These are phyloP conservation scores for Plasmodium berghei DNA, from an alignment of 169 alveolate species.

Conservation along the genomic window DNA sequence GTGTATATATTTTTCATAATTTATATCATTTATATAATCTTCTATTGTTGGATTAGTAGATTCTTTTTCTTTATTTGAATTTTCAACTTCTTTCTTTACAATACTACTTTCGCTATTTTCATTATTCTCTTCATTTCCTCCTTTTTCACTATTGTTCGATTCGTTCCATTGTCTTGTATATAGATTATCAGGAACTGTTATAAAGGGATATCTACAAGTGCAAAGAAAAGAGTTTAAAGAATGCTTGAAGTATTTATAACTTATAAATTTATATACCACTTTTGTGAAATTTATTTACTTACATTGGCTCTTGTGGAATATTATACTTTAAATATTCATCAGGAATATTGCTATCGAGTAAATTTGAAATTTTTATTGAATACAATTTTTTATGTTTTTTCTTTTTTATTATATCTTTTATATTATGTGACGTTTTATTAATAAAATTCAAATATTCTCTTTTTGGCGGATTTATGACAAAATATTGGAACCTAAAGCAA, in stretches of 20 bases:
- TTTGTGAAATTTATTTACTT: background rate
- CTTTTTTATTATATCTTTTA: background rate
- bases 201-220: constrained; percentile 40
- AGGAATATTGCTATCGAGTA: constrained; percentile 15
- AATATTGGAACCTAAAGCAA: background rate
- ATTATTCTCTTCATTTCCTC: background rate
- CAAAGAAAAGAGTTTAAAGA: background rate
- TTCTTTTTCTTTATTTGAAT: constrained; percentile 4
- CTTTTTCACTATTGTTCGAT: background rate
- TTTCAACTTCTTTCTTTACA: constrained; percentile 14
- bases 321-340: constrained; percentile 58
- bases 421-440: background rate
- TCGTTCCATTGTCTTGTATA: constrained; percentile 13
- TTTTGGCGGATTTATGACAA: constrained; percentile 1
- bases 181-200: constrained; percentile 35
- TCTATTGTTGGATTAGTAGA: constrained; percentile 56
- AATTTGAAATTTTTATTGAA: constrained; percentile 20
- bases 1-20: constrained; percentile 14
- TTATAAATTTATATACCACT: too few relatives aligned
- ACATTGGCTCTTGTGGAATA: constrained; percentile 63
- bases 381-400: constrained; percentile 7
- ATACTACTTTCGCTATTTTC: background rate
- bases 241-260: background rate
- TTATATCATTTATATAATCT: constrained; percentile 72
- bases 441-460: constrained; percentile 9